Evolutionary conservation across 2,329 filamentous ascomycete genomes (phyloP), one percentile per base, ranked within the genome.

Genomic region (Karstenula rhodostoma): DNA sequence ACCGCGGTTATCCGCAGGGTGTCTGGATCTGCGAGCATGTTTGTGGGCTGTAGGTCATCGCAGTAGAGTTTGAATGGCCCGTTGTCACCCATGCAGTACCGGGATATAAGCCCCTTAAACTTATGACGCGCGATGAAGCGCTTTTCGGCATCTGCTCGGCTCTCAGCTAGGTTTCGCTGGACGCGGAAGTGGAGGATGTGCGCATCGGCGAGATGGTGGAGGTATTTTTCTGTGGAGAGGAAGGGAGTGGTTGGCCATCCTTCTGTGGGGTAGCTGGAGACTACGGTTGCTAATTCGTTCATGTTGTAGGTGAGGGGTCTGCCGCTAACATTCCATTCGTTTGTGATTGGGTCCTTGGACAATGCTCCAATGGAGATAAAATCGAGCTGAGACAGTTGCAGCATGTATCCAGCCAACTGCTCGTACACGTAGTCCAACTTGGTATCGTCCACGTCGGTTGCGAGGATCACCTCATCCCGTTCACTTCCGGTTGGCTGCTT

Each of bases 1-100:
- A 80, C 65, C 1, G 77, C 79, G 0, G 68, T 79, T 44, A 81
- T 77, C 7, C 62, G 63, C 1, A 78, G 63, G 27, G 73, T 80
- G 5, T 71, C 59, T 10, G 71, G 75, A 51, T 82, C 67, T 13
- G 73, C 64, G 29, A 81, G 75, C 65, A 82, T 78, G 59, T 82
- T 81, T 22, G 66, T 22, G 5, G 77, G 76, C 32, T 70, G 73
- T 22, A 82, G 48, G 61, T 81, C 78, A 58, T 80, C 76, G 59
- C 77, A 80, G 66, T 78, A 82, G 50, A 72, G 67, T 59, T 70
- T 67, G 66, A 79, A 82, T 29, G 57, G 51, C 9, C 57, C 40
- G 22, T 17, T 17, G 22, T 55, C 74, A n/a, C 52, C 51, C 12
- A 60, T 27, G 32, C 61, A 65, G 56, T 68, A 67, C 12, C 46